phyloP scores from a whole-genome alignment of 768 basidiomycete genomes.

The Leccinum incarnatum region DNA sequence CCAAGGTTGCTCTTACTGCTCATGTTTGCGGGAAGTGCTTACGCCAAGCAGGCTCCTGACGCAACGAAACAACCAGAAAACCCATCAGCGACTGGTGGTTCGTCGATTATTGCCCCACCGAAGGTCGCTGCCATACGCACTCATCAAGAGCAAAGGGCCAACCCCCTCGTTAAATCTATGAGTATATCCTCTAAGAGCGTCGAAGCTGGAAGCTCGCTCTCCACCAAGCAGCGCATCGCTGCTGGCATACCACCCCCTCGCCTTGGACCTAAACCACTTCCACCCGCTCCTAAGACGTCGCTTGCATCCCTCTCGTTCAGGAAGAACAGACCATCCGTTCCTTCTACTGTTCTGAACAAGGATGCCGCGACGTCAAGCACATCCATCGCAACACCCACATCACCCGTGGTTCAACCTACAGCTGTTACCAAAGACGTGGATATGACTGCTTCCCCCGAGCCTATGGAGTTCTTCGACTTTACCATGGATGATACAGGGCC shows the following conservation, averaged over 20 bases:
- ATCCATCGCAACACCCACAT: constrained; percentile 3
- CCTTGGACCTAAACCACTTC: constrained; percentile 35
- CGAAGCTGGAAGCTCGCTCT: constrained; percentile 37
- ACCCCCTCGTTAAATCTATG: constrained; percentile 35
- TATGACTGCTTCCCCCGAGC: constrained; percentile 15
- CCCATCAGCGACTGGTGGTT: background rate
- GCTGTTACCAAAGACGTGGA: background rate
- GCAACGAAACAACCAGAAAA: constrained; percentile 12
- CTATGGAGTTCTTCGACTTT: constrained; percentile 20
- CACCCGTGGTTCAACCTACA: constrained; percentile 9
- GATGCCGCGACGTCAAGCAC: constrained; percentile 7
- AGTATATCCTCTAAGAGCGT: constrained; percentile 21
- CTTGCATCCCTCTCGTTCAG: constrained; percentile 42
- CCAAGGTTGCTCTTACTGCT: constrained; percentile 13
- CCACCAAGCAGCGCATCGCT: constrained; percentile 51
- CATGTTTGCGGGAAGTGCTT: background rate
- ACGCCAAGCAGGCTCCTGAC: constrained; percentile 1
- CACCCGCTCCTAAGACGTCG: constrained; percentile 18
- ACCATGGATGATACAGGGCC: constrained; percentile 5
- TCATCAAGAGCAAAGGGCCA: constrained; percentile 29
- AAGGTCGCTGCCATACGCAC: constrained; percentile 21
- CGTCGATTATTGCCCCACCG: constrained; percentile 9
- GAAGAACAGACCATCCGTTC: constrained; percentile 33
- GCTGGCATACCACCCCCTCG: constrained; percentile 37
- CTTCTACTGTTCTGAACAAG: constrained; percentile 9